phyloP scores from a whole-genome alignment of 768 basidiomycete species.

The Tubosaeta sp. region DNA sequence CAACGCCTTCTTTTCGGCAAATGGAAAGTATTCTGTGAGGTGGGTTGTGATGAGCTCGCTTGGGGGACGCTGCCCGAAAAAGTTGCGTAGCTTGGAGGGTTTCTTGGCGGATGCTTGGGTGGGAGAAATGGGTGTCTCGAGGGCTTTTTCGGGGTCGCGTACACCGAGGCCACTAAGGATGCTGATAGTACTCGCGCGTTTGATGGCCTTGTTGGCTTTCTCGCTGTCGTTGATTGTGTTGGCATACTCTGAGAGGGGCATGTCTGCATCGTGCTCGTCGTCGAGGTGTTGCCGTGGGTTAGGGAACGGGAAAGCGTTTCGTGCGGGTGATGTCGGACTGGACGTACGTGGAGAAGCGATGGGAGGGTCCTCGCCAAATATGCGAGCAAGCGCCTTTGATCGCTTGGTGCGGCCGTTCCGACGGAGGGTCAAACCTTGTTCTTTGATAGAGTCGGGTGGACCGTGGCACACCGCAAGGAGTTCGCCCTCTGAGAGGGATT shows the following conservation, averaged over 20 bases:
- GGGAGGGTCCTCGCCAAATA: constrained; percentile 46
- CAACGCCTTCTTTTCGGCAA: constrained; percentile 86
- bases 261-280: constrained; percentile 39
- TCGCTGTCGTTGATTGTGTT: constrained; percentile 28
- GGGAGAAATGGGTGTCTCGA: constrained; percentile 55
- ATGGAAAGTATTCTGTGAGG: constrained; percentile 92
- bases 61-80: constrained; percentile 97
- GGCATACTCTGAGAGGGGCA: constrained; percentile 28
- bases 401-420: constrained; percentile 42
- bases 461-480: constrained; percentile 81
- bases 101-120: constrained; percentile 35
- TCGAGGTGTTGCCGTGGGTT: constrained; percentile 15
- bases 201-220: constrained; percentile 33
- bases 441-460: constrained; percentile 71
- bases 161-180: constrained; percentile 93
- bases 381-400: constrained; percentile 39
- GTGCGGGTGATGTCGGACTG: constrained; percentile 35
- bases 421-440: constrained; percentile 74
- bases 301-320: constrained; percentile 11
- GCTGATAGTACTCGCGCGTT: constrained; percentile 92
- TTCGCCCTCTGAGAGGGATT: constrained; percentile 76
- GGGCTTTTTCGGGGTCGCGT: constrained; percentile 64
- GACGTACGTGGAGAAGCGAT: constrained; percentile 19
- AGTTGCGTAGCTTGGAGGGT: constrained; percentile 81
- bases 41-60: constrained; percentile 96